A percentile compares a stretch with the other conserved stretches of the same genome.
Conservation (phyloP, 176 grass and related monocot genomes). For the Carex myosuroides region DNA sequence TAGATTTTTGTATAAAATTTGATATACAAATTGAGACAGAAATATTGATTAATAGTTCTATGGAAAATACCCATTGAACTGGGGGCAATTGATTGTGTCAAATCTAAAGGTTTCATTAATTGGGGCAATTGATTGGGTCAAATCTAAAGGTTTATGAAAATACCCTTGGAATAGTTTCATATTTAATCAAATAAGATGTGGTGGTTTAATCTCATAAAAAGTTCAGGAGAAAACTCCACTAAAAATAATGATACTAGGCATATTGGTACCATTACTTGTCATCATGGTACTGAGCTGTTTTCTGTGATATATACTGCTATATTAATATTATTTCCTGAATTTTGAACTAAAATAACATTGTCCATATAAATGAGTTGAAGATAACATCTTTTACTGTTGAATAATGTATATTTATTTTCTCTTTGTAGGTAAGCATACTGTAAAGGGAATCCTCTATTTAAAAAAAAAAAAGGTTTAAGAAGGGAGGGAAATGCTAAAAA, state of each 20-base stretch:
- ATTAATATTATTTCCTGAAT: too few relatives aligned
- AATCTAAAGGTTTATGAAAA: neutral
- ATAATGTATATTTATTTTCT: neutral
- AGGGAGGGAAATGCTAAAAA: conserved; percentile 14
- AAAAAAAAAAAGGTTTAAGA: neutral
- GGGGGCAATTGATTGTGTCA: neutral
- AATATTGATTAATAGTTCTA: neutral
- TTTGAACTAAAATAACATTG: too few relatives aligned
- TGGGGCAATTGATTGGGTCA: neutral
- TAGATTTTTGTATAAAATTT: neutral
- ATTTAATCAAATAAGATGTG: neutral
- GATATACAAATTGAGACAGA: neutral
- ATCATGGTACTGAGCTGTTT: neutral
- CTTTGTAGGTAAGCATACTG: neutral
- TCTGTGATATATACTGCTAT: neutral
- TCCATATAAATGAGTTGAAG: neutral
- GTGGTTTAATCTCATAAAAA: neutral
- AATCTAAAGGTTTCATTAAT: neutral
- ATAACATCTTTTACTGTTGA: neutral
- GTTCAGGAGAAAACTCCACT: neutral
- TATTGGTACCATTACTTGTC: neutral
- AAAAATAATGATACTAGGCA: neutral
- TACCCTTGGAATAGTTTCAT: neutral
- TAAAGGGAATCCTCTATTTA: neutral
- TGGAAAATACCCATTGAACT: neutral